Base-by-base conservation (phyloP, 495 filamentous ascomycete species). In the Penicillium atrosanguineum region DNA sequence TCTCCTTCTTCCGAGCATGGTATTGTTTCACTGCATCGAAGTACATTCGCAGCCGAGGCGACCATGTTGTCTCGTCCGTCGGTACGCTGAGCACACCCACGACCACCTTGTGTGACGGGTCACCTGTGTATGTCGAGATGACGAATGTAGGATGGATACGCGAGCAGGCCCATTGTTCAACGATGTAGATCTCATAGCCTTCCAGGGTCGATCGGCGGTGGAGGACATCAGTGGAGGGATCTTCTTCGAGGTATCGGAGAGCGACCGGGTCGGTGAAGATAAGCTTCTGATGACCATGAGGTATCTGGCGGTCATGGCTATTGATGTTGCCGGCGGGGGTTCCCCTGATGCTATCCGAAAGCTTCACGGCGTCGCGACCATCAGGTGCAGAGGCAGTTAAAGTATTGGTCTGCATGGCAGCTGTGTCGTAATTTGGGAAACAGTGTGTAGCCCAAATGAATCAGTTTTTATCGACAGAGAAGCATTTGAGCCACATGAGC, bases 81-180 rank as follows among this genome's bases (percentile, higher is more conserved):
- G 92, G 91, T 14, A 96, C 87, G 47, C 85, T 87, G 34, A 98
- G 69, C 7, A 97, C 87, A n/a, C 87, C 86, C 15, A 88, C 91
- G 6, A 84, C 64, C 16, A 97, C 81, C 4, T 73, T 80, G 66
- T 96, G 88, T 16, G 86, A 85, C 11, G 82, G 77, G 59, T 96
- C 88, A 16, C 94, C 95, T 0, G 95, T 97, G 68, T 94, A 97
- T 6, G 93, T 96, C 19, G 87, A 87, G 54, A 98, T 96, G 25
- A 95, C 83, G 56, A 94, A 89, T 23, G 92, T 96, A 7, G 93
- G 94, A 59, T 96, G 88, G 28, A 83, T 78, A 49, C 94, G 84
- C 7, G 92, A 96, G 68, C 91, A 96, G 11, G 90, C 90, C 95
- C 94, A 98, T 82, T 98, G 94, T 69, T 97, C 94, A 51, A 98